A percentile compares a stretch with the other conserved stretches of the same genome.
Evolutionary conservation across 495 filamentous ascomycete genomes (phyloP).

Genomic region (Thozetella sp.): DNA sequence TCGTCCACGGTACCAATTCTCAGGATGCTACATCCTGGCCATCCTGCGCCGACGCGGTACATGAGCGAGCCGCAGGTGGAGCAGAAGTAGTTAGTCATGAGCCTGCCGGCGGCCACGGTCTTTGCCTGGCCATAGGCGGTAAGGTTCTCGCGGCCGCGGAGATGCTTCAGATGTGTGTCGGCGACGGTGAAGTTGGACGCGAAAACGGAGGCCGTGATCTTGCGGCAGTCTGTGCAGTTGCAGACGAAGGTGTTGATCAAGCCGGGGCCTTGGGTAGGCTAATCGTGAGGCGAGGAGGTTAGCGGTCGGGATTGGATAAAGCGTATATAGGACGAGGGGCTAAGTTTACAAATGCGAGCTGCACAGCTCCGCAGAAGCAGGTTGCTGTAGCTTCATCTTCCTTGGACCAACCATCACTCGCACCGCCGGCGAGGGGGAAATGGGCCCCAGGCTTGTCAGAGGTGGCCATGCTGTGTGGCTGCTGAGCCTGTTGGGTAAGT

Average conservation of each 20-base stretch:
- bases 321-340: slow-evolving; percentile 1
- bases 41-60: slow-evolving; percentile 41
- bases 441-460: slow-evolving; percentile 16
- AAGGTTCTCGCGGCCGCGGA: slow-evolving; percentile 47
- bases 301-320: slow-evolving; percentile 4
- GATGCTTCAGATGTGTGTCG: slow-evolving; percentile 40
- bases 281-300: not conserved
- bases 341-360: slow-evolving; percentile 47
- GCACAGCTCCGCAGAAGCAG: slow-evolving; percentile 57
- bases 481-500: no score
- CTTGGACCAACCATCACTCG: slow-evolving; percentile 34
- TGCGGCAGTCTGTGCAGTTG: slow-evolving; percentile 60
- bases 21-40: slow-evolving; percentile 41
- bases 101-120: slow-evolving; percentile 40
- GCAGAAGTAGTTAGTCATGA: slow-evolving; percentile 61
- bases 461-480: no score
- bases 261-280: slow-evolving; percentile 43
- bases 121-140: slow-evolving; percentile 34
- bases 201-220: slow-evolving; percentile 62
- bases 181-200: slow-evolving; percentile 54
- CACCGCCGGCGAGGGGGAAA: slow-evolving; percentile 22
- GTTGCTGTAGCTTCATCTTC: slow-evolving; percentile 52
- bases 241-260: slow-evolving; percentile 54
- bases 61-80: slow-evolving; percentile 53
- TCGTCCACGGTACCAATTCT: slow-evolving; percentile 58